Conservation (phyloP, 805 yeast species). For the Hanseniaspora vineae region DNA sequence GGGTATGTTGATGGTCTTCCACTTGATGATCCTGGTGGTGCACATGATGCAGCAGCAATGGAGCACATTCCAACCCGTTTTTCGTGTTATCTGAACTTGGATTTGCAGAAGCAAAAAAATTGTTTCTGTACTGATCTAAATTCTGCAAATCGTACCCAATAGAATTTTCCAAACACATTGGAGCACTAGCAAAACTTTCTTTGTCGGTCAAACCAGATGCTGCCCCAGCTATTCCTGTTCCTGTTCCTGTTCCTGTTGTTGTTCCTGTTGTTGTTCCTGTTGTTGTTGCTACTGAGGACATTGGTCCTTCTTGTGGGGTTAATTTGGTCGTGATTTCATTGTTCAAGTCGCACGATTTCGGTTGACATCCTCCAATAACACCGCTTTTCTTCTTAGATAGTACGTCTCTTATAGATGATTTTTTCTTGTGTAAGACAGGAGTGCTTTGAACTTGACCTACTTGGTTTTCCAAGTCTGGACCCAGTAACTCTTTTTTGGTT, state of each 20-base stretch:
- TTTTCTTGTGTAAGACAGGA: background rate
- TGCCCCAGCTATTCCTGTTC: too few relatives aligned
- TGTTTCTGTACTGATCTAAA: conserved; percentile 19
- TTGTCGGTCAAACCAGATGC: background rate
- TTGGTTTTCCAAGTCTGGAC: background rate
- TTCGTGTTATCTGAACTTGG: too few relatives aligned
- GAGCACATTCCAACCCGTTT: background rate
- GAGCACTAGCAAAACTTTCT: background rate
- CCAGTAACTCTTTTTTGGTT: background rate
- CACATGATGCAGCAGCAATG: conserved; percentile 4
- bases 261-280: background rate
- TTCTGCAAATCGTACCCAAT: conserved; percentile 26
- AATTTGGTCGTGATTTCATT: background rate
- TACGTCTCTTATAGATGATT: background rate
- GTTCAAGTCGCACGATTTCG: background rate
- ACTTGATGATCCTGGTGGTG: too few relatives aligned
- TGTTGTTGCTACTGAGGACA: too few relatives aligned
- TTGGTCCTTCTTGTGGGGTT: too few relatives aligned
- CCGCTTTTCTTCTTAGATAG: background rate
- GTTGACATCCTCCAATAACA: background rate
- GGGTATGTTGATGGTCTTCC: too few relatives aligned
- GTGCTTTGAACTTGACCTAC: background rate
- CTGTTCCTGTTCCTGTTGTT: background rate
- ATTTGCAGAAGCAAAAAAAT: conserved; percentile 10
- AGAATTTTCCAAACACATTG: conserved; percentile 21